Evolutionary conservation across 371 early-diverging fungal species (phyloP), one percentile per base, ranked within the genome.

Genomic region (Phascolomyces articulosus): DNA sequence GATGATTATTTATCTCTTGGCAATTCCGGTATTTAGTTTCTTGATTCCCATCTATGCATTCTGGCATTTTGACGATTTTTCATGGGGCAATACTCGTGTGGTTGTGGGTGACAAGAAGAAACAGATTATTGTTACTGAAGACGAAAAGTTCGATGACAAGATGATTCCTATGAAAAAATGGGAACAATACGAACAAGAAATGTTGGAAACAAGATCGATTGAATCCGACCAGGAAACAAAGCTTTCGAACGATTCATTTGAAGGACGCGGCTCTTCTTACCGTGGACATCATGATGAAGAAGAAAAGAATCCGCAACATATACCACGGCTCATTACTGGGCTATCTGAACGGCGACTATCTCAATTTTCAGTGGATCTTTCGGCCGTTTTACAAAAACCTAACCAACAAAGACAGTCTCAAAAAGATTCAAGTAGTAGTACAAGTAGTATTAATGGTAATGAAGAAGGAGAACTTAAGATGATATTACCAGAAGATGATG

Each of bases 61-160:
- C 81, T 98, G 99, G 99, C 95, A 96, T 75, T 97, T 98, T 82
- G 99, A 99, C 71, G 98, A 99, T 67, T 98, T 99, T 72, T 91
- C 93, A 0, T 99, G 98, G 99, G 99, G 99, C 3, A 91, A 96
- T 69, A 99, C 99, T 0, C 85, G 99, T 54, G 90, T 91, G 51
- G 90, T 95, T 2, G 87, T 89, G 1, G 94, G 94, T 24, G 93
- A 86, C 74, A 74, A 78, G 47, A 72, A 72, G 60, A 75, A 67
- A 64, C 80, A 66, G 28, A 74, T 72, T 67, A 83, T 71, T 71
- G 78, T 67, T 10, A 73, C 73, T 41, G 78, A 83, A 23, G 77
- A 73, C 16, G 87, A 85, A 41, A 82, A 85, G 63, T 84, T 87
- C 63, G 85, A 87, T 44, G 82, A 82, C 51, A 80, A 79, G 54